A percentile compares a stretch with the other conserved stretches of the same genome.
phyloP scores from a whole-genome alignment of 1,139 yeast genomes.

The Chernovozyma sophiae-reginae region DNA sequence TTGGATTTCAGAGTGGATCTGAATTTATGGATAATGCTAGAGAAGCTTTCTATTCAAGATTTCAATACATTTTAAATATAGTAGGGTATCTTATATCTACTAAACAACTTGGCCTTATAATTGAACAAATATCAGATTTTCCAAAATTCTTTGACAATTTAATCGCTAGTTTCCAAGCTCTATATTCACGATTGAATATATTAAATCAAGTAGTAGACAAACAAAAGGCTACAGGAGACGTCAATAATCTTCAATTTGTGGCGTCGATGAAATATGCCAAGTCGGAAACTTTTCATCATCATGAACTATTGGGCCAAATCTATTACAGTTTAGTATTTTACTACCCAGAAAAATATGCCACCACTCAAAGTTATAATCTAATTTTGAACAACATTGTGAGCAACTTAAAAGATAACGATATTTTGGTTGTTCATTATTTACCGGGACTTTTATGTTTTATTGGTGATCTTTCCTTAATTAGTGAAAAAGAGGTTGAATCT shows the following conservation, averaged over 20 bases:
- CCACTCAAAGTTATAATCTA: slow-evolving; percentile 29
- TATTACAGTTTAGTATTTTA: slow-evolving; percentile 47
- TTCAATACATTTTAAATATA: slow-evolving; percentile 68
- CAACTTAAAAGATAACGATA: slow-evolving; percentile 54
- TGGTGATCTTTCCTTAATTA: slow-evolving; percentile 19
- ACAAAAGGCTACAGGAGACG: slow-evolving; percentile 44
- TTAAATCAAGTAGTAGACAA: slow-evolving; percentile 66
- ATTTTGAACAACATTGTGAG: slow-evolving; percentile 29
- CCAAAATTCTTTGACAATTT: slow-evolving; percentile 32
- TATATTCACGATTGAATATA: slow-evolving; percentile 52
- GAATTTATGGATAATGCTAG: slow-evolving; percentile 64
- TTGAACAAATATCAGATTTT: slow-evolving; percentile 10
- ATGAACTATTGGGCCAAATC: slow-evolving; percentile 69
- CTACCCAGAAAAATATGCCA: slow-evolving; percentile 28
- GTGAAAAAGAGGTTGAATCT: slow-evolving; percentile 22
- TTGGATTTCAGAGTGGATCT: slow-evolving; percentile 47
- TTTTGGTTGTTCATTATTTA: slow-evolving; percentile 57
- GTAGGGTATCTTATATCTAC: slow-evolving; percentile 50
- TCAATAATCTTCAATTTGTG: slow-evolving; percentile 45
- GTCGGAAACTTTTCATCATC: slow-evolving; percentile 58
- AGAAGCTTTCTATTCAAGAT: slow-evolving; percentile 64
- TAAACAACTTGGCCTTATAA: slow-evolving; percentile 23
- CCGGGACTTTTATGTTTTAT: slow-evolving; percentile 56
- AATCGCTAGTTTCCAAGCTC: slow-evolving; percentile 49
- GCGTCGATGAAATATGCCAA: slow-evolving; percentile 57